Conservation (phyloP, 768 basidiomycete genomes). For the Boletus speciosus region DNA sequence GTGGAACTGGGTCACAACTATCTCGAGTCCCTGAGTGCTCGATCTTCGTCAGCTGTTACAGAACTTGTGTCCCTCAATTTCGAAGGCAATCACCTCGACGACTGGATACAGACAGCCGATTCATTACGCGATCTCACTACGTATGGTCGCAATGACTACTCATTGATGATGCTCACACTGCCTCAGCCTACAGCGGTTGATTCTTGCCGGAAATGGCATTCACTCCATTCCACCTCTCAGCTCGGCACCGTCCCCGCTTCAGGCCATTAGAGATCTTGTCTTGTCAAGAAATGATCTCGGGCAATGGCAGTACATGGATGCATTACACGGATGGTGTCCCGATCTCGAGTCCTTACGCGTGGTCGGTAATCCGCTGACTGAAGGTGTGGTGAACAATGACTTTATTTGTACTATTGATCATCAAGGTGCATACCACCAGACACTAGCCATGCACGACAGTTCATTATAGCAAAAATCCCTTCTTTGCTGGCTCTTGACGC, state of each 20-base stretch:
- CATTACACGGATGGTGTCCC: constrained; percentile 67
- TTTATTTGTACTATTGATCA: not conserved
- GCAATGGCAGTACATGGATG: constrained; percentile 63
- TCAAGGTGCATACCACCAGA: constrained; percentile 27
- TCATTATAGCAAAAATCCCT: constrained; percentile 67
- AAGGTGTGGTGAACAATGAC: constrained; percentile 38
- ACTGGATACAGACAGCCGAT: constrained; percentile 52
- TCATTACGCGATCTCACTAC: constrained; percentile 42
- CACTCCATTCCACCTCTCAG: constrained; percentile 40
- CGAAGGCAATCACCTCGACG: constrained; percentile 58
- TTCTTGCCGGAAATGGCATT: constrained; percentile 65
- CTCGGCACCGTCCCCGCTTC: constrained; percentile 23
- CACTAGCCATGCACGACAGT: constrained; percentile 47
- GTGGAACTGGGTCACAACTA: constrained; percentile 74
- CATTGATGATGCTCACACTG: constrained; percentile 4
- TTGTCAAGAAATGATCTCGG: constrained; percentile 58
- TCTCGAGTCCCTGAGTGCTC: constrained; percentile 36
- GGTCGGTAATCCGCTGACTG: constrained; percentile 59
- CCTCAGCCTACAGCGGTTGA: constrained; percentile 55
- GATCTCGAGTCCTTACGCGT: constrained; percentile 57
- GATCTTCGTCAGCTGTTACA: constrained; percentile 12
- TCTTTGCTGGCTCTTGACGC: constrained; percentile 62
- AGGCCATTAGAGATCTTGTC: constrained; percentile 53
- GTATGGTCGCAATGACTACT: constrained; percentile 32
- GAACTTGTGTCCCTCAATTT: constrained; percentile 59